These are phyloP conservation scores for Lipomyces mesembrius DNA, from an alignment of 805 yeast species.

Conservation along the genomic window DNA sequence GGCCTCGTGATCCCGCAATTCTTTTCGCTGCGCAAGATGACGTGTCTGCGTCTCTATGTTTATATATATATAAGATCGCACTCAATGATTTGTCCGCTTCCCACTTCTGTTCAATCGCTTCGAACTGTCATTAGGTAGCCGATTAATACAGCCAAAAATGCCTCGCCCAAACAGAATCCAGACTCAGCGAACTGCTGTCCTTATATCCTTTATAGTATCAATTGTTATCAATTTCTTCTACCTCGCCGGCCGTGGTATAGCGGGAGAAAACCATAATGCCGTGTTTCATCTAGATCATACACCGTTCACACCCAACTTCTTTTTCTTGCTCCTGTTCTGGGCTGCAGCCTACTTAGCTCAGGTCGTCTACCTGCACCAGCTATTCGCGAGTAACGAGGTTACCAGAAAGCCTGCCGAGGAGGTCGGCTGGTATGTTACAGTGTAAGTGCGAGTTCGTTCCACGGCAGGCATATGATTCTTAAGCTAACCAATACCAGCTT, in stretches of 20 bases:
- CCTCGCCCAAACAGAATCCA: conserved; percentile 33
- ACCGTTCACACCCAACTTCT: conserved; percentile 64
- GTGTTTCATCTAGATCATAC: conserved; percentile 52
- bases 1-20: not conserved
- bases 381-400: conserved; percentile 36
- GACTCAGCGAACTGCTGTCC: conserved; percentile 49
- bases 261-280: conserved; percentile 23
- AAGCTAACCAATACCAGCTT: conserved; percentile 44
- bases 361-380: conserved; percentile 46
- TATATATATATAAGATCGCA: not conserved
- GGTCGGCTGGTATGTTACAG: conserved; percentile 64
- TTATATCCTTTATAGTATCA: conserved; percentile 61
- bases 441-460: conserved; percentile 35
- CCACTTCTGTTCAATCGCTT: not conserved
- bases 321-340: conserved; percentile 59
- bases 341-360: conserved; percentile 58
- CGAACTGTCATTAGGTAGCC: not conserved
- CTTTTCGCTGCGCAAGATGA: not conserved
- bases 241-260: conserved; percentile 61
- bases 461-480: not conserved
- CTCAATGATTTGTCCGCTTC: not conserved
- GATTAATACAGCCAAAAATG: not conserved
- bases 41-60: not conserved
- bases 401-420: conserved; percentile 34
- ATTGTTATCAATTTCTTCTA: conserved; percentile 60